Base-by-base conservation (phyloP, 768 basidiomycete species). In the Collybia mongolica region DNA sequence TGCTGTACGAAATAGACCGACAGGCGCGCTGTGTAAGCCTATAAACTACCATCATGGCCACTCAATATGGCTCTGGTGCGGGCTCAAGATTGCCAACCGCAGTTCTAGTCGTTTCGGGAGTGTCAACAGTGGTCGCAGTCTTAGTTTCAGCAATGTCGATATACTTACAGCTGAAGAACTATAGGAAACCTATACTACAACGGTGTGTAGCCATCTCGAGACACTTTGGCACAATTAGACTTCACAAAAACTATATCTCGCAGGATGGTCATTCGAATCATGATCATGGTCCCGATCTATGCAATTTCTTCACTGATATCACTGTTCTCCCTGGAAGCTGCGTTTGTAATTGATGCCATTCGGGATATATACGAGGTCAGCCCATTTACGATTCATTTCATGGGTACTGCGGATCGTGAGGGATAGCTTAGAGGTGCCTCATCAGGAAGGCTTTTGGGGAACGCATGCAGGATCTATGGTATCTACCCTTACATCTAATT, bases 241-340 rank as follows among this genome's bases (percentile, higher is more conserved):
- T 49, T n/a, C 9, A 44, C 12, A 41, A 17, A 44, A 18, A 36
- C 8, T 29, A 44, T 22, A 17, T 48, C 8, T 39, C 60, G 11
- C 51, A 89, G 96, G 55, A 89, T 91, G 81, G 94, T 96, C 43
- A 79, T 97, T 39, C 81, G 97, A 41, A 97, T 98, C 63, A 93
- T 98, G 90, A 54, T 98, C 58, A 98, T 98, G 94, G 91, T 91
- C 5, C 96, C 96, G 0, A 72, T 98, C 23, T 98, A 99, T 65
- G 93, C 84, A 1, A 74, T 98, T 23, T 80, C 97, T 0, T 94
- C 93, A 3, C 74, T 98, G 57, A 93, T 98, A 54, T 93, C 96
- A 0, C 75, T 99, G 36, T 92, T 94, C 72, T 97, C 94, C 0
- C 73, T 98, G 48, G 89, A 96, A 63, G 93, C 90, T 2, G 97